Conservation (phyloP, 2,329 filamentous ascomycete species). For the Penicillium sp. region DNA sequence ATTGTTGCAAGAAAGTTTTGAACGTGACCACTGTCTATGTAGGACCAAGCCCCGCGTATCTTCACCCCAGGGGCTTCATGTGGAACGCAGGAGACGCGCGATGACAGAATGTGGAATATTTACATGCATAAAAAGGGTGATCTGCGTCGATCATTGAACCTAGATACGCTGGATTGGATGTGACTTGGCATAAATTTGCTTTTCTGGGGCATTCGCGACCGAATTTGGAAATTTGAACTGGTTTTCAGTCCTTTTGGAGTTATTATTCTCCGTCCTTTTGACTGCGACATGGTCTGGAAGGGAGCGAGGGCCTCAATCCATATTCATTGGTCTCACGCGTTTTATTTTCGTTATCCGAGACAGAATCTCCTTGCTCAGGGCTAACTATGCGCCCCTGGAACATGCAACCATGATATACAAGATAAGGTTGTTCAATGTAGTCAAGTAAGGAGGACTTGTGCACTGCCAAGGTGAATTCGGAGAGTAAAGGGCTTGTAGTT, state of each 20-base stretch:
- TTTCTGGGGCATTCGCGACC: constrained; percentile 5
- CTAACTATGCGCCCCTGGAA: constrained; percentile 2
- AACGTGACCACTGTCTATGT: constrained; percentile 17
- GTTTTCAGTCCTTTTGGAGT: background rate
- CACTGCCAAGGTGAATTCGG: background rate
- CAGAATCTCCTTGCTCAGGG: constrained; percentile 8
- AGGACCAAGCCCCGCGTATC: constrained; percentile 28
- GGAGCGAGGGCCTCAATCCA: background rate
- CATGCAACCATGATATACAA: background rate
- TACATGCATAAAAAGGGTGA: constrained; percentile 18
- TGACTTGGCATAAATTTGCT: constrained; percentile 18
- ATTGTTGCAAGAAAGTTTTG: constrained; percentile 20
- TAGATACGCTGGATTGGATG: constrained; percentile 15
- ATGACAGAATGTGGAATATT: constrained; percentile 31
- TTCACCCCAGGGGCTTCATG: constrained; percentile 26
- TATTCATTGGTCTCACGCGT: background rate
- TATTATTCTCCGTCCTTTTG: background rate
- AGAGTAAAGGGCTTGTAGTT: background rate
- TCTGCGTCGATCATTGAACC: constrained; percentile 30
- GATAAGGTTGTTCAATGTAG: background rate
- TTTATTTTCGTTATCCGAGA: constrained; percentile 2
- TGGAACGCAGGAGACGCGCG: constrained; percentile 28
- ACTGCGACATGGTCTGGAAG: background rate
- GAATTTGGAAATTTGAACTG: background rate
- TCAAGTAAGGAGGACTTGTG: constrained; percentile 7